Evolutionary conservation across 2,329 filamentous ascomycete species (phyloP), one percentile per base, ranked within the genome.

Genomic region (Aspergillus flavus): DNA sequence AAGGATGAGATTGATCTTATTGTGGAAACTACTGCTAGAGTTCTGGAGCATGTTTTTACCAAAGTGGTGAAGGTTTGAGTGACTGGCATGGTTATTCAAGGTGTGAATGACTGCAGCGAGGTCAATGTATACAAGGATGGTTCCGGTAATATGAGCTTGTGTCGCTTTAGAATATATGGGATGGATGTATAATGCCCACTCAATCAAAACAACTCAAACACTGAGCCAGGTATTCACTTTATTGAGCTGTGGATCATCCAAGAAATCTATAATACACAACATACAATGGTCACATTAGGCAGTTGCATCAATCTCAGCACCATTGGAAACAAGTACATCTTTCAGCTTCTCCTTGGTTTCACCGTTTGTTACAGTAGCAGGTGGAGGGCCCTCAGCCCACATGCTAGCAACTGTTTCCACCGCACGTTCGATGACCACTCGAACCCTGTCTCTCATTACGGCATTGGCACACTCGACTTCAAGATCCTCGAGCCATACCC

Each of bases 401-500:
- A 95, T 83, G 53, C 91, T 91, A 54, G 91, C 91, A 16, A 94
- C 92, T 30, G 93, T 91, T 81, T 97, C 94, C 3, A 94, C 90
- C 0, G 91, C 94, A 68, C 93, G 85, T 77, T 98, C 94, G 12
- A 97, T 91, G 10, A 99, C 93, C 1, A 92, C 93, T 70, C 91
- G 86, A 6, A 99, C 92, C 63, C 95, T 85, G 76, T 96, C 94
- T 54, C 89, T 89, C 73, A 97, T 86, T 21, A 92, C 87, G 66
- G 88, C 87, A 67, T 93, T 93, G 60, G 81, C 81, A 76, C 93
- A 96, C 78, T 98, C 95, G 5, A 99, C 91, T 70, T 96, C 93
- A 52, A 98, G 79, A 69, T 91, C 88, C 83, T 98, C 95, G 45
- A 99, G 82, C 94, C 94, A 98, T 7, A 99, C 90, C 65, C 88